phyloP scores from a whole-genome alignment of 352 stramenopile species.

The Phytopythium ostracodes region DNA sequence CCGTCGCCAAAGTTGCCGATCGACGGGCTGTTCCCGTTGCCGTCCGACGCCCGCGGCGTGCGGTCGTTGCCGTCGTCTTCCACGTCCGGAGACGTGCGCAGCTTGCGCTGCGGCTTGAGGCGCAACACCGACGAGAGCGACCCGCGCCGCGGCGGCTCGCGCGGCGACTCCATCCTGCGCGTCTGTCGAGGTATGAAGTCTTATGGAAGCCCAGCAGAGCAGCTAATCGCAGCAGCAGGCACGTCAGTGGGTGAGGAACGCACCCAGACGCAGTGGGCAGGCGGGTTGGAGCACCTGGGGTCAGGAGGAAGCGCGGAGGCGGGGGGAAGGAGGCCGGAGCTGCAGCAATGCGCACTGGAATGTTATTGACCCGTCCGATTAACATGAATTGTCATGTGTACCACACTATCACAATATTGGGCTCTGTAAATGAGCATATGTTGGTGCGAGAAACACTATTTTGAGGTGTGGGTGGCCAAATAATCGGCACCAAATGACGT shows the following conservation, averaged over 20 bases:
- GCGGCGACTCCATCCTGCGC: conserved; percentile 8
- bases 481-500: too few relatives aligned
- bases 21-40: neutral
- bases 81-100: conserved; percentile 8
- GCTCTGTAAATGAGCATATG: too few relatives aligned
- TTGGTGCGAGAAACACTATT: too few relatives aligned
- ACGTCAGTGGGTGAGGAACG: neutral
- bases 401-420: too few relatives aligned
- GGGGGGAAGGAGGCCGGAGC: too few relatives aligned
- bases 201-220: neutral
- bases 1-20: neutral
- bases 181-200: too few relatives aligned
- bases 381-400: too few relatives aligned
- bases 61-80: neutral
- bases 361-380: too few relatives aligned
- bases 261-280: neutral
- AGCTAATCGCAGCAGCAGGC: neutral
- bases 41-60: neutral
- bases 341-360: too few relatives aligned
- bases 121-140: conserved; percentile 7
- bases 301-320: too few relatives aligned
- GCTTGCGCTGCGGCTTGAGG: conserved; percentile 9
- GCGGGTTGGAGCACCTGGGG: neutral
- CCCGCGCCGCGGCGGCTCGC: conserved; percentile 3
- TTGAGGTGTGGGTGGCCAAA: too few relatives aligned